Conservation (phyloP, 768 basidiomycete species). For the Russula dissimulans region DNA sequence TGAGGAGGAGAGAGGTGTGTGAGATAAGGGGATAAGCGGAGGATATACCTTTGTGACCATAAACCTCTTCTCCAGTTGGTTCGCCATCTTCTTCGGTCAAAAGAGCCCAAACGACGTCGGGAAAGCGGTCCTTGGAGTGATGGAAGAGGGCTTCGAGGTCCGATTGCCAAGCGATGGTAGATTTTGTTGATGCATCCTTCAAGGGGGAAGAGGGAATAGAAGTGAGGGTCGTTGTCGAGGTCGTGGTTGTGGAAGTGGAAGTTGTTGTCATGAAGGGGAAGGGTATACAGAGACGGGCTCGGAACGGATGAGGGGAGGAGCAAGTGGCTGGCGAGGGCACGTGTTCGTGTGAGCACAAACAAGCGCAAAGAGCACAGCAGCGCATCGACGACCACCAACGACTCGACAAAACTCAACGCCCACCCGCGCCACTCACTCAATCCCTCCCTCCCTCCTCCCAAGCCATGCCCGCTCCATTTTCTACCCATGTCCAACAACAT, state of each 20-base stretch:
- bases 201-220: constrained; percentile 38
- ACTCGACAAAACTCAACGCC: not conserved
- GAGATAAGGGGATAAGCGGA: not conserved
- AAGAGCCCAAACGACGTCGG: constrained; percentile 94
- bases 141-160: constrained; percentile 72
- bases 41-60: constrained; percentile 87
- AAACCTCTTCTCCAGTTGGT: constrained; percentile 45
- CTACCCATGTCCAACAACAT: constrained; percentile 15
- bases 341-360: constrained; percentile 11
- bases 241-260: not conserved
- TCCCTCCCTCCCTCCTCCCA: not conserved
- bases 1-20: not conserved
- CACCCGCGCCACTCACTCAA: constrained; percentile 5
- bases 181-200: constrained; percentile 56
- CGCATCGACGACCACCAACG: not conserved
- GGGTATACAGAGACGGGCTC: not conserved
- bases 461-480: constrained; percentile 16
- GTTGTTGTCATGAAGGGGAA: constrained; percentile 4
- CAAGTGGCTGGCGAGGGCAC: not conserved
- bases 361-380: not conserved
- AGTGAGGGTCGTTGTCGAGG: constrained; percentile 5
- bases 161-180: constrained; percentile 68
- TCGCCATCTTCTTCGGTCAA: constrained; percentile 39
- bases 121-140: constrained; percentile 82
- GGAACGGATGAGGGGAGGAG: not conserved